Conservation (phyloP, 2,329 filamentous ascomycete genomes). For the Fusarium albosuccineum region DNA sequence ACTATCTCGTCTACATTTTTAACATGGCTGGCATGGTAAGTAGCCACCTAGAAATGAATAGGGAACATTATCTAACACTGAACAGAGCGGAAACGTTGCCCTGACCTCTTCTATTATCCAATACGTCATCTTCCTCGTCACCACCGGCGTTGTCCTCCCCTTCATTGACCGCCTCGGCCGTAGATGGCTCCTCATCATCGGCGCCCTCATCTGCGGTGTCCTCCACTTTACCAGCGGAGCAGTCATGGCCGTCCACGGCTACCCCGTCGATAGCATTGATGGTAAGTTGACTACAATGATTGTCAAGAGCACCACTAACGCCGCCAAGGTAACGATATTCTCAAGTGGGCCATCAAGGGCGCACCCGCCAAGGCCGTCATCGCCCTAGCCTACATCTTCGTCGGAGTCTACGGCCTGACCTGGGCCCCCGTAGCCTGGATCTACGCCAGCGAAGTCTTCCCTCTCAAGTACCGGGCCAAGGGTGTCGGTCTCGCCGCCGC, state of each 20-base stretch:
- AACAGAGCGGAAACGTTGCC: conserved; percentile 48
- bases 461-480: conserved; percentile 63
- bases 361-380: conserved; percentile 63
- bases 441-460: conserved; percentile 71
- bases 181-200: conserved; percentile 60
- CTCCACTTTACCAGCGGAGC: conserved; percentile 63
- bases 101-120: conserved; percentile 67
- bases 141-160: conserved; percentile 63
- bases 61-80: background rate
- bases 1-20: conserved; percentile 74
- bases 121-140: conserved; percentile 68
- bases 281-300: conserved; percentile 26
- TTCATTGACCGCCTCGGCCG: conserved; percentile 64
- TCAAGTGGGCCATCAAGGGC: conserved; percentile 61
- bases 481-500: conserved; percentile 66
- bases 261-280: conserved; percentile 57
- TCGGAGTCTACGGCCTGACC: conserved; percentile 54
- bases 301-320: background rate
- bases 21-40: conserved; percentile 67
- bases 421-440: conserved; percentile 66
- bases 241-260: conserved; percentile 63
- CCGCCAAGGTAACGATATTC: conserved; percentile 57
- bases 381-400: conserved; percentile 63
- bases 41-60: background rate
- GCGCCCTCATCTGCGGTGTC: conserved; percentile 59